Percentiles rank a stretch among this genome's conserved stretches.
These are phyloP conservation scores for Closterium sp. DNA, from an alignment of 139 green algal species.

Conservation along the genomic window DNA sequence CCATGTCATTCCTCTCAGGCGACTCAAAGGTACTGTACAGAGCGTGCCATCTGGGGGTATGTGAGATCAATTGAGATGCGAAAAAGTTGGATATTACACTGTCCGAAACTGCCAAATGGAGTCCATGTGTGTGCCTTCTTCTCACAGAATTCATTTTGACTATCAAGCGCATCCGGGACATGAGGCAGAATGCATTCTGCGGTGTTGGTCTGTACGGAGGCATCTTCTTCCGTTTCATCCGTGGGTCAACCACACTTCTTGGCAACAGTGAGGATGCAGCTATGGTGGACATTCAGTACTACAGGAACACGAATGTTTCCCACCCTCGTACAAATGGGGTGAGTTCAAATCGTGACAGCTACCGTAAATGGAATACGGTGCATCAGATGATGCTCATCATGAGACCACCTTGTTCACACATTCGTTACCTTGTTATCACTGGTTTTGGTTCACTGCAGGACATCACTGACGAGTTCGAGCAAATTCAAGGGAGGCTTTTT, in stretches of 20 bases:
- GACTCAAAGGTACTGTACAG: background rate
- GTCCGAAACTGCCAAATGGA: background rate
- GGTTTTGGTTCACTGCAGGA: background rate
- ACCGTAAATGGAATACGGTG: background rate
- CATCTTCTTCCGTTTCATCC: slow-evolving; percentile 7
- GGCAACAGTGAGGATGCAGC: background rate
- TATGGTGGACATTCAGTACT: slow-evolving; percentile 15
- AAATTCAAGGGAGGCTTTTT: background rate
- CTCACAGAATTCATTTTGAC: slow-evolving; percentile 9
- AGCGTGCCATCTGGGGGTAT: too few relatives aligned
- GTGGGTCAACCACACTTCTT: background rate
- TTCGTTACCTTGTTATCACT: background rate
- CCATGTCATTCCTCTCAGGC: background rate
- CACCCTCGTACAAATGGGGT: slow-evolving; percentile 8
- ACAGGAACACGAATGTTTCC: background rate
- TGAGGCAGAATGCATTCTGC: background rate
- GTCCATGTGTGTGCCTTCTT: background rate
- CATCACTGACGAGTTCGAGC: background rate
- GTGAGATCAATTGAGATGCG: too few relatives aligned
- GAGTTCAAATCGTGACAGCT: too few relatives aligned
- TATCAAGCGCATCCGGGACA: slow-evolving; percentile 12
- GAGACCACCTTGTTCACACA: background rate
- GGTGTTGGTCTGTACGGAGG: slow-evolving; percentile 11
- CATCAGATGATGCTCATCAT: background rate
- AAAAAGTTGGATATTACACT: too few relatives aligned